A percentile compares a stretch with the other conserved stretches of the same genome.
These are phyloP conservation scores for Colletotrichum sp. DNA, from an alignment of 2,329 filamentous ascomycete species.

Conservation along the genomic window DNA sequence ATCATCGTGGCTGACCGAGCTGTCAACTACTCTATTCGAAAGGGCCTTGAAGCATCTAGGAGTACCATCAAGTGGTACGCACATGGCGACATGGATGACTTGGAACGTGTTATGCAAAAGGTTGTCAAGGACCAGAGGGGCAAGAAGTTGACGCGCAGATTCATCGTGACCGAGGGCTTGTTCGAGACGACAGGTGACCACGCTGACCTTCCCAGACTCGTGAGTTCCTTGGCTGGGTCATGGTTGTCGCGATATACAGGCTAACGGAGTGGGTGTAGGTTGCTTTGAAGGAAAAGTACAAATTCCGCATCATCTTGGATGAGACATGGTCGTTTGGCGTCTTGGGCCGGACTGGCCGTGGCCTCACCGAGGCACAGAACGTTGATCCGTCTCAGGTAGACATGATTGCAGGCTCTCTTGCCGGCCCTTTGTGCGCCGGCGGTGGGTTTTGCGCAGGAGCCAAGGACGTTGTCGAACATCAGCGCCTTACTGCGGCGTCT, in stretches of 20 bases:
- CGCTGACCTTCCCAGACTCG: constrained; percentile 83
- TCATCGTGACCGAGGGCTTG: constrained; percentile 94
- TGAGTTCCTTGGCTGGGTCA: constrained; percentile 44
- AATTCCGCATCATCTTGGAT: constrained; percentile 96
- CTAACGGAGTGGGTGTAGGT: constrained; percentile 39
- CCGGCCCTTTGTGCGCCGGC: constrained; percentile 87
- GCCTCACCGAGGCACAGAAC: constrained; percentile 94
- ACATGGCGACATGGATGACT: constrained; percentile 93
- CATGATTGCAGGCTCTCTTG: constrained; percentile 94
- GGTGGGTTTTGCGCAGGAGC: constrained; percentile 96
- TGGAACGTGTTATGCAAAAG: constrained; percentile 84
- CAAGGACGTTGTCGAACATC: constrained; percentile 92
- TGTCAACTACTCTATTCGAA: constrained; percentile 92
- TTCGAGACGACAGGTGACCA: constrained; percentile 92
- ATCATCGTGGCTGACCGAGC: constrained; percentile 95
- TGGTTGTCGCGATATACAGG: background rate
- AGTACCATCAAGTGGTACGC: constrained; percentile 94
- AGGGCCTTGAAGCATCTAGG: constrained; percentile 90
- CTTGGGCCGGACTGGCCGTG: constrained; percentile 87
- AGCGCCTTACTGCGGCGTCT: constrained; percentile 88
- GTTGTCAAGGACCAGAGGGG: constrained; percentile 87
- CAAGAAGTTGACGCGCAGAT: constrained; percentile 88
- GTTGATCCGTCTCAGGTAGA: constrained; percentile 93
- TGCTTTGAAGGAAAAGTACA: constrained; percentile 94
- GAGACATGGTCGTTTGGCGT: constrained; percentile 98